Evolutionary conservation across 805 yeast species (phyloP).

Genomic region (Kodamaea hsintzibuensis): DNA sequence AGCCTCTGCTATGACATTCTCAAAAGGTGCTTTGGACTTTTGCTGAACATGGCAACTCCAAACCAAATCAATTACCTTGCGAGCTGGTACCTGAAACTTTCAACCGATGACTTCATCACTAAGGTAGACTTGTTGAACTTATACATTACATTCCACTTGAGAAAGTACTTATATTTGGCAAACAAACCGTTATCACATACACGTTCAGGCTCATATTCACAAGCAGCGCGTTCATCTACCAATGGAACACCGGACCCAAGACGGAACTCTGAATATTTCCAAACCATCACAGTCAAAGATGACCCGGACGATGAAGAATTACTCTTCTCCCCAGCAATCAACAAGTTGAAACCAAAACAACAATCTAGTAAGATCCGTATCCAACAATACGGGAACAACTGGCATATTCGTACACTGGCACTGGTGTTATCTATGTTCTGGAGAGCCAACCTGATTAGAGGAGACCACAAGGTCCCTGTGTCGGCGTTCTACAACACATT

Average conservation of each 20-base stretch:
- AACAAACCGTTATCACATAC: constrained; percentile 12
- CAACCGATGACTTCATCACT: constrained; percentile 42
- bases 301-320: constrained; percentile 8
- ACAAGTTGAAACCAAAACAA: constrained; percentile 12
- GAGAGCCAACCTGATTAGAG: constrained; percentile 48
- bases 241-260: neutral
- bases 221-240: neutral
- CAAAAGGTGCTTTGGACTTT: constrained; percentile 66
- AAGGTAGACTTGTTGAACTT: constrained; percentile 72
- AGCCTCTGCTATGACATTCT: constrained; percentile 65
- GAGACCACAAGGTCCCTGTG: constrained; percentile 22
- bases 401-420: constrained; percentile 77
- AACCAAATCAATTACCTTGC: constrained; percentile 43
- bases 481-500: constrained; percentile 73
- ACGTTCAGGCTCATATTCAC: neutral
- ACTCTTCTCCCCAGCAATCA: constrained; percentile 6
- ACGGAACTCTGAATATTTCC: constrained; percentile 1
- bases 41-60: constrained; percentile 50
- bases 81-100: constrained; percentile 54
- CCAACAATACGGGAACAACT: constrained; percentile 71
- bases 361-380: constrained; percentile 42
- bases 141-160: constrained; percentile 75
- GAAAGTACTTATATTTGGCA: constrained; percentile 47
- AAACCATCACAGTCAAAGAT: constrained; percentile 1
- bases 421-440: constrained; percentile 55